Conservation (phyloP, 1,139 yeast genomes). For the Saccharomycopsis phalli region DNA sequence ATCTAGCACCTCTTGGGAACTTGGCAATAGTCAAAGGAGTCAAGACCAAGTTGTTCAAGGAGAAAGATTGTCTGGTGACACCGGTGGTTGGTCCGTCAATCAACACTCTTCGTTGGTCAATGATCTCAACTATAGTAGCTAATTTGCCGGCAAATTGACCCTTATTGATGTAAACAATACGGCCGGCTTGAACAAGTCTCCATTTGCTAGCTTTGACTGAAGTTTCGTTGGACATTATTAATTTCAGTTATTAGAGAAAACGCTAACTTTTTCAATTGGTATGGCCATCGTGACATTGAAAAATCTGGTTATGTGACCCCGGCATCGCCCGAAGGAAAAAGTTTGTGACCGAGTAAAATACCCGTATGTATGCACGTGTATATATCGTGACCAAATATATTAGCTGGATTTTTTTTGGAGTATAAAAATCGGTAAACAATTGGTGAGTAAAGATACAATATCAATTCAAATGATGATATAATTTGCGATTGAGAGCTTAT, state of each 20-base stretch:
- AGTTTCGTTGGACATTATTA: constrained; percentile 54
- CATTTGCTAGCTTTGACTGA: constrained; percentile 95
- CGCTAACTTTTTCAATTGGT: neutral
- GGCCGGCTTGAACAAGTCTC: constrained; percentile 99
- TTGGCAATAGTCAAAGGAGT: constrained; percentile 82
- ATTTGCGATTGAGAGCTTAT: constrained; percentile 54
- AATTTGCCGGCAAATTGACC: constrained; percentile 63
- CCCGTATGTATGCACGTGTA: too few species aligned
- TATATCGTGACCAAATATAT: too few species aligned
- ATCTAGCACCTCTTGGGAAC: constrained; percentile 92
- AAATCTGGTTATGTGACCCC: too few species aligned
- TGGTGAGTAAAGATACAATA: too few species aligned
- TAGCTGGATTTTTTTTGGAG: too few species aligned
- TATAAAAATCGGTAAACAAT: too few species aligned
- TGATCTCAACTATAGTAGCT: constrained; percentile 95
- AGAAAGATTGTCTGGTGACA: constrained; percentile 86
- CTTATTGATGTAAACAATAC: constrained; percentile 88
- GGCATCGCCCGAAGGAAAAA: too few species aligned
- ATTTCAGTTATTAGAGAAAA: constrained; percentile 9
- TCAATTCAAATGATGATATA: constrained; percentile 39
- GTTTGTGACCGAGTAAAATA: too few species aligned
- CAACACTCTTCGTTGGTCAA: constrained; percentile 98
- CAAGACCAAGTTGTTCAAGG: constrained; percentile 81
- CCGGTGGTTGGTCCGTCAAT: constrained; percentile 89
- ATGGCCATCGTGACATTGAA: too few species aligned